Evolutionary conservation across 192 early-diverging fungal genomes (phyloP).

Genomic region (Coemansia sp.): DNA sequence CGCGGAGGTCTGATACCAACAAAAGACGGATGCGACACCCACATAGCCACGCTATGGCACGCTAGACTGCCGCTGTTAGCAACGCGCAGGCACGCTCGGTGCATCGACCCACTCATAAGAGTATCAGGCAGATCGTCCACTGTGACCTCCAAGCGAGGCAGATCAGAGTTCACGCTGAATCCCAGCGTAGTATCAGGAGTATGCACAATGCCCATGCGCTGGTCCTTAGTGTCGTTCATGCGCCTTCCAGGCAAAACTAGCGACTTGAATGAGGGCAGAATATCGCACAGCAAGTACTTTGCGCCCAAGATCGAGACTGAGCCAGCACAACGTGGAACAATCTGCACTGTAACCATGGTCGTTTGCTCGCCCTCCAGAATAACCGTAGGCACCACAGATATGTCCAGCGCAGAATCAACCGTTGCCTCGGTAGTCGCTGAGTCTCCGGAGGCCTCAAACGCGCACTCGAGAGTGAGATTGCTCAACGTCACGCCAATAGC

Average conservation of each 20-base stretch:
- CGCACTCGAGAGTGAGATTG: constrained; percentile 47
- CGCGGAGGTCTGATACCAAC: constrained; percentile 57
- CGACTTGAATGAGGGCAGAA: constrained; percentile 69
- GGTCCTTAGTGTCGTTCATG: constrained; percentile 76
- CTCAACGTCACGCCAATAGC: constrained; percentile 47
- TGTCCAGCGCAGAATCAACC: constrained; percentile 9
- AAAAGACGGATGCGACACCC: constrained; percentile 87
- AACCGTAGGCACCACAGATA: constrained; percentile 29
- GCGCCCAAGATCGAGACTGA: constrained; percentile 73
- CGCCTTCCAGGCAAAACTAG: constrained; percentile 73
- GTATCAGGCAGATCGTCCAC: constrained; percentile 79
- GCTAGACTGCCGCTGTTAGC: constrained; percentile 82
- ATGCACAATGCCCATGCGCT: constrained; percentile 62
- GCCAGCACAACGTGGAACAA: constrained; percentile 55
- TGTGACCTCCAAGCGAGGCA: constrained; percentile 82
- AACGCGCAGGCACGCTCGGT: constrained; percentile 70
- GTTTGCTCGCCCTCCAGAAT: constrained; percentile 45
- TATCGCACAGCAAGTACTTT: constrained; percentile 75
- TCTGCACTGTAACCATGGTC: constrained; percentile 41
- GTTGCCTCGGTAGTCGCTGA: neutral
- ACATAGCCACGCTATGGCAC: constrained; percentile 69
- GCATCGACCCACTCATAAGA: constrained; percentile 84
- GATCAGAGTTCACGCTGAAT: constrained; percentile 73
- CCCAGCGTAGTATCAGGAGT: constrained; percentile 72
- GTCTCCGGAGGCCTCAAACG: constrained; percentile 18